Evolutionary conservation across 2,329 filamentous ascomycete genomes (phyloP).

Genomic region (Fusarium redolens): DNA sequence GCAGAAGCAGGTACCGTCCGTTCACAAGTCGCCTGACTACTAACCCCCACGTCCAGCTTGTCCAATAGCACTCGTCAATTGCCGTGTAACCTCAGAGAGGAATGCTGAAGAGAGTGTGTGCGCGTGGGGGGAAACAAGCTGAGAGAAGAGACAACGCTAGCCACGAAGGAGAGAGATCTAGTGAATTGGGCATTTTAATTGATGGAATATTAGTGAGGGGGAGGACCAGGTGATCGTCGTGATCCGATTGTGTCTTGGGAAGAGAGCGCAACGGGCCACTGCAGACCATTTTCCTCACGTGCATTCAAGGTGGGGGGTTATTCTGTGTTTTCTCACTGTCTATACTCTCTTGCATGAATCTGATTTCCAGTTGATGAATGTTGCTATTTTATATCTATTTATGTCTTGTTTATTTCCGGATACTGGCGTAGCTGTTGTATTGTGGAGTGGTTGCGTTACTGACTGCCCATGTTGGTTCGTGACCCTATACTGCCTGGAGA

Average conservation of each 20-base stretch:
- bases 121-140: slow-evolving; percentile 21
- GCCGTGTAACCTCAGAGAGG: slow-evolving; percentile 30
- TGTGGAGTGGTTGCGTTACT: neutral
- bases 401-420: slow-evolving; percentile 3
- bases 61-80: slow-evolving; percentile 38
- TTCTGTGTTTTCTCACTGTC: neutral
- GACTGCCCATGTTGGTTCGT: neutral
- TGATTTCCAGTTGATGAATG: neutral
- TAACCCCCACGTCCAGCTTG: slow-evolving; percentile 32
- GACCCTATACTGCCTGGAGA: neutral
- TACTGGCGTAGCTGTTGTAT: neutral
- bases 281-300: slow-evolving; percentile 41
- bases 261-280: slow-evolving; percentile 30
- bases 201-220: slow-evolving; percentile 9
- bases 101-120: slow-evolving; percentile 3
- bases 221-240: slow-evolving; percentile 10
- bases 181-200: neutral
- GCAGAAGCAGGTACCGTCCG: slow-evolving; percentile 42
- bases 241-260: slow-evolving; percentile 8
- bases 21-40: slow-evolving; percentile 41
- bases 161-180: neutral
- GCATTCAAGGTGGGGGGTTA: slow-evolving; percentile 34
- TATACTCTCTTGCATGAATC: neutral
- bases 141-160: neutral
- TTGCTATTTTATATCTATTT: neutral